Conservation (phyloP, 1,139 yeast genomes). For the Yamadazyma jaroonii region DNA sequence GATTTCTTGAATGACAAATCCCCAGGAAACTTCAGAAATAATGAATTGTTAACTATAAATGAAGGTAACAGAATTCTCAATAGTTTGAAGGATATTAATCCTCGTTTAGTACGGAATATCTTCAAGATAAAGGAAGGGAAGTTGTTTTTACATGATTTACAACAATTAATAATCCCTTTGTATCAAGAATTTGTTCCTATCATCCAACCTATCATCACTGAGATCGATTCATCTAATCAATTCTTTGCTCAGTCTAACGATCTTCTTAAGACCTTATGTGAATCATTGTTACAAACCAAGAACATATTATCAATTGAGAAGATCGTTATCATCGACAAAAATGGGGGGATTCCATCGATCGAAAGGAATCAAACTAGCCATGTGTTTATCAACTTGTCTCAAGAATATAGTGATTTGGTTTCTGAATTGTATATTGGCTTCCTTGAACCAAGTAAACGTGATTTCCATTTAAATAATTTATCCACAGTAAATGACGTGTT, state of each 20-base stretch:
- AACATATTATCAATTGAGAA: constrained; percentile 67
- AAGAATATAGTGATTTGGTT: constrained; percentile 68
- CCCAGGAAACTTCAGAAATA: constrained; percentile 7
- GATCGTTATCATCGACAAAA: constrained; percentile 69
- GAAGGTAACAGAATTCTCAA: constrained; percentile 33
- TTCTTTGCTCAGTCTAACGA: constrained; percentile 33
- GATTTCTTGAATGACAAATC: constrained; percentile 14
- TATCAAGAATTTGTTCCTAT: constrained; percentile 56
- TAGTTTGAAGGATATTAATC: constrained; percentile 23
- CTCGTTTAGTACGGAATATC: constrained; percentile 27
- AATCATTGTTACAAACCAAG: constrained; percentile 23
- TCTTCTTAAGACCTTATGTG: constrained; percentile 26
- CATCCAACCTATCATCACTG: constrained; percentile 56
- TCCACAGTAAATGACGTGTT: constrained; percentile 49
- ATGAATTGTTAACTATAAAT: constrained; percentile 30
- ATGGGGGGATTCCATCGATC: constrained; percentile 88
- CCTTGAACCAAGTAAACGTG: constrained; percentile 41
- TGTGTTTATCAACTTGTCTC: constrained; percentile 80
- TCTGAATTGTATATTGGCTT: constrained; percentile 61
- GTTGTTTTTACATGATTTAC: constrained; percentile 22
- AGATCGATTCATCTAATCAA: constrained; percentile 29
- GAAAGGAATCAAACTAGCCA: constrained; percentile 83
- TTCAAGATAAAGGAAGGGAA: constrained; percentile 18
- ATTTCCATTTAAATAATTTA: constrained; percentile 54
- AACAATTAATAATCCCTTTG: constrained; percentile 38